Percentiles rank a stretch among this genome's conserved stretches.
Conservation (phyloP, 208 protist species). For the Spongospora subterranea region DNA sequence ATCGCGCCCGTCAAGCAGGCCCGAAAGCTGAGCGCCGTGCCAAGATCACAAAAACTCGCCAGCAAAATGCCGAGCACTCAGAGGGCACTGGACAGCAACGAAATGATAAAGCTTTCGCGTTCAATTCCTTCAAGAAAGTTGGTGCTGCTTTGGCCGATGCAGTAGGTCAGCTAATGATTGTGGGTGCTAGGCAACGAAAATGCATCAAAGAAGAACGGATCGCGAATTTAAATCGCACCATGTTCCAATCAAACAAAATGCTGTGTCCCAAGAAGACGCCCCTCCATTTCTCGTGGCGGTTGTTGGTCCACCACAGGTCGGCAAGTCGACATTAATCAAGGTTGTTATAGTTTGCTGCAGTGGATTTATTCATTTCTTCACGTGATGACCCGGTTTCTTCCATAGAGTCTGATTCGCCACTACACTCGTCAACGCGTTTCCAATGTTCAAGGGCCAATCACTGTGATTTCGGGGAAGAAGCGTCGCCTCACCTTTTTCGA, state of each 20-base stretch:
- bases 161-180: background rate
- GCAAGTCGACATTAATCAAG: slow-evolving; percentile 62
- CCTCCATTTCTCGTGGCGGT: slow-evolving; percentile 63
- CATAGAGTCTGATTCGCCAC: slow-evolving; percentile 89
- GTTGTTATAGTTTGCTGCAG: background rate
- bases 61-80: slow-evolving; percentile 28
- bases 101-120: slow-evolving; percentile 50
- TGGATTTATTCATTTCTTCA: background rate
- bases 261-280: background rate
- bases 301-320: slow-evolving; percentile 57
- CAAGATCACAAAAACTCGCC: background rate
- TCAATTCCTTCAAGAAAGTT: slow-evolving; percentile 45
- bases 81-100: background rate
- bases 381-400: too few species aligned
- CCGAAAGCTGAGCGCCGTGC: slow-evolving; percentile 22
- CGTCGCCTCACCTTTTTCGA: slow-evolving; percentile 97
- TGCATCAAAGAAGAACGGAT: slow-evolving; percentile 43
- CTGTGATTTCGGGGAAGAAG: slow-evolving; percentile 90
- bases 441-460: slow-evolving; percentile 93
- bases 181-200: background rate
- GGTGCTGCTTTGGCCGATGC: background rate
- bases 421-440: slow-evolving; percentile 92
- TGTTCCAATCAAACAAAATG: slow-evolving; percentile 56
- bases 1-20: slow-evolving; percentile 23
- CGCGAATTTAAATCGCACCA: slow-evolving; percentile 51